These are phyloP conservation scores for Cadophora malorum DNA, from an alignment of 2,329 filamentous ascomycete species.

Conservation along the genomic window DNA sequence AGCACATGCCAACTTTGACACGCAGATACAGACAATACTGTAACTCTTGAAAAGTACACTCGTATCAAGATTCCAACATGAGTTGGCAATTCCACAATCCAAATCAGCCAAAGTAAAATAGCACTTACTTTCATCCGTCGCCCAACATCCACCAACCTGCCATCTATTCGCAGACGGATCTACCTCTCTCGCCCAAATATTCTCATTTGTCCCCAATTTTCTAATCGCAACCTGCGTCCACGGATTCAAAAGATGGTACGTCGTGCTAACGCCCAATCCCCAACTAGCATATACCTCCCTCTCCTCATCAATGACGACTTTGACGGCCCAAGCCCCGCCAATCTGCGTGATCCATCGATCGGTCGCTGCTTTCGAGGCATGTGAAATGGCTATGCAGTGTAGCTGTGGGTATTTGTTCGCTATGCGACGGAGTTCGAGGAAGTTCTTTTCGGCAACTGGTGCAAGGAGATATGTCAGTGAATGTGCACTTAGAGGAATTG, in stretches of 20 bases:
- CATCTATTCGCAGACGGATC: constrained; percentile 72
- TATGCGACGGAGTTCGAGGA: constrained; percentile 59
- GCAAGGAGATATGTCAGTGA: neutral
- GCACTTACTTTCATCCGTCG: constrained; percentile 45
- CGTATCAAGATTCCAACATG: neutral
- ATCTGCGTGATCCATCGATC: constrained; percentile 48
- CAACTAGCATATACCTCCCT: constrained; percentile 68
- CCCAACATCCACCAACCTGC: constrained; percentile 67
- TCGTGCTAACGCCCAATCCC: constrained; percentile 68
- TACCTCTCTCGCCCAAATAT: constrained; percentile 65
- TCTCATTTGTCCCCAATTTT: constrained; percentile 65
- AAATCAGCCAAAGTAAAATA: neutral
- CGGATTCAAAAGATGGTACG: constrained; percentile 69
- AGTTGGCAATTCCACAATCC: neutral
- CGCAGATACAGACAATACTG: neutral
- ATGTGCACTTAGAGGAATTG: neutral
- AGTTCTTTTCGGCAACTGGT: constrained; percentile 73
- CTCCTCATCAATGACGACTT: constrained; percentile 65
- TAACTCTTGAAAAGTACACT: neutral
- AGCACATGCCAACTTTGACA: neutral
- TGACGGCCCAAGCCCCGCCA: constrained; percentile 52
- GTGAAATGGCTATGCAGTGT: constrained; percentile 67
- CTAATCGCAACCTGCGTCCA: constrained; percentile 61
- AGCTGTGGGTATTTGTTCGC: constrained; percentile 59
- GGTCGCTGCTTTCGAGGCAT: constrained; percentile 64